A percentile compares a stretch with the other conserved stretches of the same genome.
Conservation (phyloP, 768 basidiomycete species). For the Termitomyces sp. region DNA sequence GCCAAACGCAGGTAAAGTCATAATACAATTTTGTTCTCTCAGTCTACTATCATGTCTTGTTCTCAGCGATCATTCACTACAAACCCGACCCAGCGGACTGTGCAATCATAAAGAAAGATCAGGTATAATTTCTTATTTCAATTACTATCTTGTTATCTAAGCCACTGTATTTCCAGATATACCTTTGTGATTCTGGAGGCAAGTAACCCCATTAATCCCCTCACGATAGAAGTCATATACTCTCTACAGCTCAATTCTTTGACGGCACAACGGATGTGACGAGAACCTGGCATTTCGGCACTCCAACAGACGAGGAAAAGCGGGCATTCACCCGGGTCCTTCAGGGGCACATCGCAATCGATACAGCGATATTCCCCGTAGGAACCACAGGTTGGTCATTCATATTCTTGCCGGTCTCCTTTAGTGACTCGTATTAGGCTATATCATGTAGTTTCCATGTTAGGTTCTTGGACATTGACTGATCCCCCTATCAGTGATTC, state of each 20-base stretch:
- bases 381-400: slow-evolving; percentile 65
- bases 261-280: slow-evolving; percentile 98
- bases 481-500: slow-evolving; percentile 56
- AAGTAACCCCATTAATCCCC: neutral
- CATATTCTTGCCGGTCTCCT: neutral
- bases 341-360: slow-evolving; percentile 90
- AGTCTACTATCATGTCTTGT: neutral
- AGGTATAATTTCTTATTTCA: slow-evolving; percentile 38
- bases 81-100: slow-evolving; percentile 72
- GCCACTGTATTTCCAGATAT: slow-evolving; percentile 29
- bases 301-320: slow-evolving; percentile 77
- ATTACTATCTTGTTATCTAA: neutral
- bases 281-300: slow-evolving; percentile 91
- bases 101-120: slow-evolving; percentile 71
- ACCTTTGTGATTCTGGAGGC: slow-evolving; percentile 83
- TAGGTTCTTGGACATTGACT: neutral
- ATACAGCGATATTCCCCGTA: slow-evolving; percentile 77
- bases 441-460: slow-evolving; percentile 40
- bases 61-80: slow-evolving; percentile 90
- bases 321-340: slow-evolving; percentile 89
- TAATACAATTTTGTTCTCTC: neutral
- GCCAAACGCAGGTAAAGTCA: slow-evolving; percentile 78
- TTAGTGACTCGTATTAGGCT: slow-evolving; percentile 38
- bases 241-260: slow-evolving; percentile 26
- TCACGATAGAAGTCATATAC: neutral